These are phyloP conservation scores for Obelidium mucronatum DNA, from an alignment of 192 early-diverging fungal genomes.

Conservation along the genomic window DNA sequence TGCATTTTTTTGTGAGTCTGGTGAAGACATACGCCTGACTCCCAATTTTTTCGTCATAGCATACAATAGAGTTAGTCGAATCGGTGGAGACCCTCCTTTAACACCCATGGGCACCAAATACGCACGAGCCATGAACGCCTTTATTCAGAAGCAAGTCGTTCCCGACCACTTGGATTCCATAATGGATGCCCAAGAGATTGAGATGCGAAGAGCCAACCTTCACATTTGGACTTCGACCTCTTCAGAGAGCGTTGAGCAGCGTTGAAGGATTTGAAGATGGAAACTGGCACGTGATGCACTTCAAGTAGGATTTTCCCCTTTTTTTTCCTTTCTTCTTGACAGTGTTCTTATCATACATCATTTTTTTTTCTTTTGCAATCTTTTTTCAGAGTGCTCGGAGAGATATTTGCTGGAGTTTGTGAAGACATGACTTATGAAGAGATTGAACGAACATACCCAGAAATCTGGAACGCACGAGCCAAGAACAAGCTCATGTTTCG, in stretches of 20 bases:
- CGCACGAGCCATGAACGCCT: conserved; percentile 76
- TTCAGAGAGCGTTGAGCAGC: conserved; percentile 84
- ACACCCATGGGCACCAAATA: conserved; percentile 76
- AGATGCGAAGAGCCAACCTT: conserved; percentile 29
- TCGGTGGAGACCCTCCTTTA: conserved; percentile 89
- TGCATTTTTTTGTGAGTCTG: not conserved
- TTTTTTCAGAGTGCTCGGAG: conserved; percentile 84
- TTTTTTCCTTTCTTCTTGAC: too few species aligned
- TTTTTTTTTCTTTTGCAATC: too few species aligned
- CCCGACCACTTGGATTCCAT: conserved; percentile 9
- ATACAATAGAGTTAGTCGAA: conserved; percentile 83
- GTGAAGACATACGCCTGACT: not conserved
- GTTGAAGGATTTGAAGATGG: conserved; percentile 82
- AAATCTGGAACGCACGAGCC: conserved; percentile 81
- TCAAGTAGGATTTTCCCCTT: conserved; percentile 43
- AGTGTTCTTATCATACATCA: not conserved
- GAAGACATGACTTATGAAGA: conserved; percentile 69
- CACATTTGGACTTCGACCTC: conserved; percentile 89
- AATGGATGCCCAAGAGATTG: conserved; percentile 14
- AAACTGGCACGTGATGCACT: conserved; percentile 75
- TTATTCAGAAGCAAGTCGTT: conserved; percentile 58
- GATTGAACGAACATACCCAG: conserved; percentile 80
- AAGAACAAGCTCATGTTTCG: conserved; percentile 91
- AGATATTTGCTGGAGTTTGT: conserved; percentile 87
- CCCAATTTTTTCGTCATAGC: conserved; percentile 46